Base-by-base conservation (phyloP, 106 monocot species). In the Acanthochlamys bracteata region DNA sequence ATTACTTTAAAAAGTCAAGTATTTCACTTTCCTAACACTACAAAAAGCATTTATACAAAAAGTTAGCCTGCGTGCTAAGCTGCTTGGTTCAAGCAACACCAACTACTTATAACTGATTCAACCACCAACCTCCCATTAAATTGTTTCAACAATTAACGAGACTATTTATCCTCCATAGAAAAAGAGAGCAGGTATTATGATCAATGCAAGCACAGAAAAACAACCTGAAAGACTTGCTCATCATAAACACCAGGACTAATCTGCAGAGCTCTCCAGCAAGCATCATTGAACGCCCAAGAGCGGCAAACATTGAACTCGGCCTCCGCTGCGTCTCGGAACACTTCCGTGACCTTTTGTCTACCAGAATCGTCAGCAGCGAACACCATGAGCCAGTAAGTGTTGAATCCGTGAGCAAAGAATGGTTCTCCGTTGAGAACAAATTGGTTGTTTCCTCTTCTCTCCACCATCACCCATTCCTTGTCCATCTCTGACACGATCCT, bases 231-330 rank as follows among this genome's bases (percentile, higher is more conserved):
- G 0, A 94, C 86, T 10, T 82, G 71, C 49, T 94, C 89, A 39
- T 90, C 86, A 41, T 94, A 86, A 14, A 81, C 66, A 11, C 67
- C 74, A 20, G 86, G 89, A 40, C 81, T 70, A 2, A 68, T 65
- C 78, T 90, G 89, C 14, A 94, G 94, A 16, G 89, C 86, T 45
- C 79, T 58, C 77, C 77, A 84, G 0, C 86, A 76, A 4, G 74
- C 94, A 56, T 90, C 86, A 57, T 84, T 86, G 73, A 94, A 94
- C 42, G 82, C 89, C 94, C 94, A 90, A 46, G 94, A 90, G 7
- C 89, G 61, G 71, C 89, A 94, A 20, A 86, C 89, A 55, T 74
- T 90, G 46, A 94, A 71, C 0, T 86, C 82, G 17, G 72, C 59
- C 4, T 45, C 63, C 1, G 79, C 69, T 10, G 86, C 86, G 53